phyloP scores from a whole-genome alignment of 345 rosid species.

The Alliaria petiolata region DNA sequence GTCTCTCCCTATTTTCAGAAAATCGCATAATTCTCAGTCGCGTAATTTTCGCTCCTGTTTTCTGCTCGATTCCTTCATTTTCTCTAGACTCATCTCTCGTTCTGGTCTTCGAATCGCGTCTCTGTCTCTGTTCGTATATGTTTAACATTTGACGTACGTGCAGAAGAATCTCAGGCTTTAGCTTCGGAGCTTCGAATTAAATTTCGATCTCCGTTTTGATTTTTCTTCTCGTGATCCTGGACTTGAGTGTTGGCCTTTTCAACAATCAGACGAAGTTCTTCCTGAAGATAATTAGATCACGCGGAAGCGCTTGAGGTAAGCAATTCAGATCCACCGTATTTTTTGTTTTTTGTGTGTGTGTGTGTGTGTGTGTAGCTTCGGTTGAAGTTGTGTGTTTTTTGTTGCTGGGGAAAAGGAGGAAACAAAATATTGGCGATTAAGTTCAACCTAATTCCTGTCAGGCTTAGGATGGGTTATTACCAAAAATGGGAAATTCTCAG shows the following conservation, averaged over 20 bases:
- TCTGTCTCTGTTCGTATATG: background rate
- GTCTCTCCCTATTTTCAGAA: conserved; percentile 30
- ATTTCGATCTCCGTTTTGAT: background rate
- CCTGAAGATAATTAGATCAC: background rate
- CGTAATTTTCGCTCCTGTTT: background rate
- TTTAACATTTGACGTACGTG: background rate
- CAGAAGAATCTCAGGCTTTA: conserved; percentile 8
- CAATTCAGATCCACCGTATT: conserved; percentile 18
- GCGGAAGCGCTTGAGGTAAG: conserved; percentile 5
- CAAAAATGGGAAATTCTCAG: conserved; percentile 2
- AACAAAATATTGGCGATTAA: background rate
- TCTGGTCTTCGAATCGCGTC: background rate
- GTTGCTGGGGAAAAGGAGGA: background rate
- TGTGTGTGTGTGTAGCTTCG: too few species aligned
- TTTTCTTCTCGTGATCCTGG: background rate
- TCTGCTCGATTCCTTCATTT: background rate
- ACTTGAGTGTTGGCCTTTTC: background rate
- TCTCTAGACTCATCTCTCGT: too few species aligned
- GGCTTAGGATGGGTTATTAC: background rate
- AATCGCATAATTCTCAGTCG: conserved; percentile 7
- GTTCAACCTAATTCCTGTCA: background rate
- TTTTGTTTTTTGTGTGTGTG: too few species aligned
- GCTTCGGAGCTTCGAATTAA: background rate
- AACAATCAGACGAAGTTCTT: background rate
- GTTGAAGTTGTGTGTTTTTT: background rate